Evolutionary conservation across 176 grass and related monocot species (phyloP), one percentile per base, ranked within the genome.

Genomic region (Hordeum marinum): DNA sequence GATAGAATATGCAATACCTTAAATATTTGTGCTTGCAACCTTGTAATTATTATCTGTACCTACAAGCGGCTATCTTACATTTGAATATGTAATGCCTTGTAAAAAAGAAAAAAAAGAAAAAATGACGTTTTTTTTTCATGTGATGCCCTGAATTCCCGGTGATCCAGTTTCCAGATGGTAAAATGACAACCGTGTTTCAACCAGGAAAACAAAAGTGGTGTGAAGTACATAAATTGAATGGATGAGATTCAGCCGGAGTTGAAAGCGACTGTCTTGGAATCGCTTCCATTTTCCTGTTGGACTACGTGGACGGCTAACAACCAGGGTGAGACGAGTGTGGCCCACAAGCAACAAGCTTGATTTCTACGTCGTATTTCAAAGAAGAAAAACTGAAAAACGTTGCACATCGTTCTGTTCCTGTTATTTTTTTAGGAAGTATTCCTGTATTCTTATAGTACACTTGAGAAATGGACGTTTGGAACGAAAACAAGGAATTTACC

Each of bases 151-250:
- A 59, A n/a, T 14, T 62, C 29, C 8, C 4, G 24, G 8, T 70
- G 69, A 60, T 87, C 8, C n/a, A 72, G 27, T 43, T 78, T 45
- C n/a, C 4, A 8, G 54, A 63, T 43, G 7, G 9, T 27, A 20
- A 36, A 29, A 55, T 29, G 54, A 72, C 65, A 78, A 67, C 23
- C 6, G 26, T 67, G 32, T 80, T 79, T 29, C 76, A 55, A 23
- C 46, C 62, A 82, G 67, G 62, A 66, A 62, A 78, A 31, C 20
- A 52, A 52, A 18, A 63, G 64, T 88, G 55, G 75, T 17, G 34
- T 52, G 37, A 50, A 52, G 21, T 54, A 23, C 29, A 84, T 65
- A 58, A 76, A 50, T 37, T 34, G 59, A 23, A 76, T 9, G 9
- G n/a, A 14, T 29, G 34, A 8, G 63, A 82, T 64, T 52, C 18